A percentile compares a stretch with the other conserved stretches of the same genome.
Evolutionary conservation across 805 yeast genomes (phyloP).

Genomic region (Ogataea corticis): DNA sequence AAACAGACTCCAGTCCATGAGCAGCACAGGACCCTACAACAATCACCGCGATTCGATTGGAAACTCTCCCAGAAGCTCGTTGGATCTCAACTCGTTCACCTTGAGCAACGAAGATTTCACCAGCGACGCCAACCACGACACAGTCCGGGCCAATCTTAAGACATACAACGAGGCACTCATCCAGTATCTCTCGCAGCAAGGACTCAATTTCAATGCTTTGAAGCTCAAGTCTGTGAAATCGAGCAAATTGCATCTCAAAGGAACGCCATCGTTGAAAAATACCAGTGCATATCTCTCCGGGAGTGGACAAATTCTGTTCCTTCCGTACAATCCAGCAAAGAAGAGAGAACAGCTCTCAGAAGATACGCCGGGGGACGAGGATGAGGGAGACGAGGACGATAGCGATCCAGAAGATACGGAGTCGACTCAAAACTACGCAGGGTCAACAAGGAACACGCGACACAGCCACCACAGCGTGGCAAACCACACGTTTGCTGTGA

Average conservation of each 20-base stretch:
- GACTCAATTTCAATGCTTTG: conserved; percentile 30
- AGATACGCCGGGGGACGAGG: conserved; percentile 23
- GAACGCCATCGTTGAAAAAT: conserved; percentile 13
- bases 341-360: conserved; percentile 27
- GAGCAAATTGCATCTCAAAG: conserved; percentile 13
- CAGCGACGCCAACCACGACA: conserved; percentile 25
- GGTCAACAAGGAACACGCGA: not conserved
- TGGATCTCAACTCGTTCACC: conserved; percentile 20
- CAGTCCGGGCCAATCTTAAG: conserved; percentile 21
- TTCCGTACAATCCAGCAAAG: conserved; percentile 36
- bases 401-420: conserved; percentile 28
- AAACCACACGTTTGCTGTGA: conserved; percentile 53
- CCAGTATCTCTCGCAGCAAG: conserved; percentile 29
- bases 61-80: conserved; percentile 23
- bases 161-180: conserved; percentile 29
- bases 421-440: conserved; percentile 9
- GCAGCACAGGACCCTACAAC: conserved; percentile 4
- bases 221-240: conserved; percentile 22
- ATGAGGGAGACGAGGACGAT: conserved; percentile 28
- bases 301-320: conserved; percentile 35
- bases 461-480: conserved; percentile 29
- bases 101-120: conserved; percentile 29
- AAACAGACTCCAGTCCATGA: conserved; percentile 20
- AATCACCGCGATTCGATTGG: conserved; percentile 4
- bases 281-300: conserved; percentile 32